phyloP scores from a whole-genome alignment of 2,329 filamentous ascomycete species.

The Capronia epimyces region DNA sequence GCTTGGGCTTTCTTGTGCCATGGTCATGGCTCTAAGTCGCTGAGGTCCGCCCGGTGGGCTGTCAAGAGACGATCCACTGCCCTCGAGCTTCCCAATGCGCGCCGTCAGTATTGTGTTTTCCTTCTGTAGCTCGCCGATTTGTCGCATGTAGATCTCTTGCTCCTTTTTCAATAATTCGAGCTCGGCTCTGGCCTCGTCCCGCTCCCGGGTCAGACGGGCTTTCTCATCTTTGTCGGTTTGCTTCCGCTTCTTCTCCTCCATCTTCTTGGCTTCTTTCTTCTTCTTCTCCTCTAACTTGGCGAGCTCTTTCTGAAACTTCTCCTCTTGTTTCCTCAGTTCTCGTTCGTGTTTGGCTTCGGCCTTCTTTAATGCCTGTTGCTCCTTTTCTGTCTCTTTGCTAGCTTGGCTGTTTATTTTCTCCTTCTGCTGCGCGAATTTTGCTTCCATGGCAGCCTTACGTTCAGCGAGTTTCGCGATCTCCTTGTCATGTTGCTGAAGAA shows the following conservation, averaged over 20 bases:
- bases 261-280: constrained; percentile 38
- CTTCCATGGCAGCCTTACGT: constrained; percentile 38
- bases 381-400: constrained; percentile 24
- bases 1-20: constrained; percentile 12
- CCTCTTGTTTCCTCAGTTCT: constrained; percentile 31
- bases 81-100: constrained; percentile 39
- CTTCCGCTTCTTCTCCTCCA: constrained; percentile 37
- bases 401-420: constrained; percentile 26
- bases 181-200: constrained; percentile 46
- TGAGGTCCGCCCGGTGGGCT: constrained; percentile 1
- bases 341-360: constrained; percentile 31
- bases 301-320: constrained; percentile 33
- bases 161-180: constrained; percentile 45
- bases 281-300: constrained; percentile 41
- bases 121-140: constrained; percentile 52
- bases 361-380: constrained; percentile 27
- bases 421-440: constrained; percentile 36
- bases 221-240: constrained; percentile 40
- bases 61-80: constrained; percentile 8
- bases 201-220: constrained; percentile 37
- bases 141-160: constrained; percentile 35
- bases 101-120: constrained; percentile 53
- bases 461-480: constrained; percentile 41
- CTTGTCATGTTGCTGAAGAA: constrained; percentile 35
- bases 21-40: constrained; percentile 14